Conservation (phyloP, 1,284 basidiomycete species). For the Sanguinoderma infundibulare region DNA sequence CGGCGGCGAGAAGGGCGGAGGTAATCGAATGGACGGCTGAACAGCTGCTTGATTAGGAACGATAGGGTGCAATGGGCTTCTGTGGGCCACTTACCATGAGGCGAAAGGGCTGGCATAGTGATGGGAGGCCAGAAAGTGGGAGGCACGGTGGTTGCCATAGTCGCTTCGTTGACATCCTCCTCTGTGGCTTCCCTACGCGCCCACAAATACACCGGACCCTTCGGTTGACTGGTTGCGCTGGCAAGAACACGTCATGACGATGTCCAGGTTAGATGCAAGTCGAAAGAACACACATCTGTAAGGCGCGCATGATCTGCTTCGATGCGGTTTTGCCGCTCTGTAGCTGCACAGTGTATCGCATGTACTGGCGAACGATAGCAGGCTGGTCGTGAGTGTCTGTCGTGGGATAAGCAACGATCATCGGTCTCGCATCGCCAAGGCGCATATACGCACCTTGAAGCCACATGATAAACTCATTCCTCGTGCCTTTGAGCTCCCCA, state of each 20-base stretch:
- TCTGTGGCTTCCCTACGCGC: constrained; percentile 70
- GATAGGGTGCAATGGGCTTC: background rate
- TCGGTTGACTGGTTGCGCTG: constrained; percentile 66
- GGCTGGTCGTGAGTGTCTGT: constrained; percentile 69
- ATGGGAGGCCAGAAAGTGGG: constrained; percentile 52
- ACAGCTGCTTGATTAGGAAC: background rate
- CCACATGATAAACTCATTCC: constrained; percentile 78
- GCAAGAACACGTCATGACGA: background rate
- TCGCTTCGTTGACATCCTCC: constrained; percentile 51
- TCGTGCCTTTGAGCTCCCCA: constrained; percentile 58
- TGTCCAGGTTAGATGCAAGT: background rate
- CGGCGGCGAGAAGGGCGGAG: constrained; percentile 50
- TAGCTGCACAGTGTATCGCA: constrained; percentile 66
- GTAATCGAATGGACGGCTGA: constrained; percentile 49
- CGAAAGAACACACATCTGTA: constrained; percentile 55
- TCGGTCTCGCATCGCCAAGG: background rate
- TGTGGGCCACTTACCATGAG: constrained; percentile 41
- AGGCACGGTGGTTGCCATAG: constrained; percentile 35
- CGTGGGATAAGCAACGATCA: background rate
- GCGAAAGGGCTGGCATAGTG: constrained; percentile 52
- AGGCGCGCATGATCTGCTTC: constrained; percentile 54
- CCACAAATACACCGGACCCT: constrained; percentile 75
- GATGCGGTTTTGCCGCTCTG: constrained; percentile 52
- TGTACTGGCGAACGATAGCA: constrained; percentile 71
- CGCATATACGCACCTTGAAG: constrained; percentile 53